Evolutionary conservation across 1,139 yeast species (phyloP).

Genomic region (Scheffersomyces quercinus): DNA sequence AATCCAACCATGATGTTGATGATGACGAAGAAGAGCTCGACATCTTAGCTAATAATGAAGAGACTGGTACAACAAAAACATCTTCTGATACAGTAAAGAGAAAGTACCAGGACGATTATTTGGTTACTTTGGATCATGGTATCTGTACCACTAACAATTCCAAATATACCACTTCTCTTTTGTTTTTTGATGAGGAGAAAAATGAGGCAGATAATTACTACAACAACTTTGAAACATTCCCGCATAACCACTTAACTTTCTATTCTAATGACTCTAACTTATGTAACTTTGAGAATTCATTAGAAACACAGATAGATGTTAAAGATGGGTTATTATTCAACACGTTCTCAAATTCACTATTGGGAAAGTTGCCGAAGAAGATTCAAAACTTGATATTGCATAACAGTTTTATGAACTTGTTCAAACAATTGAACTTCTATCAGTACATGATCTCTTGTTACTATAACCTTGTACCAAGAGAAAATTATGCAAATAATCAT

Average conservation of each 20-base stretch:
- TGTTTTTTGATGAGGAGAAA: slow-evolving; percentile 9
- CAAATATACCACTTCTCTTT: slow-evolving; percentile 16
- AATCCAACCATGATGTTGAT: slow-evolving; percentile 21
- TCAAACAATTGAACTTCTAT: slow-evolving; percentile 36
- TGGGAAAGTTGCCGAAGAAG: slow-evolving; percentile 35
- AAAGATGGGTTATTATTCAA: slow-evolving; percentile 24
- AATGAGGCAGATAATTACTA: slow-evolving; percentile 3
- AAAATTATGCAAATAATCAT: slow-evolving; percentile 35
- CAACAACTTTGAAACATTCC: slow-evolving; percentile 32
- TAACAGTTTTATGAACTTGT: slow-evolving; percentile 32
- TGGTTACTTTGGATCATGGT: slow-evolving; percentile 35
- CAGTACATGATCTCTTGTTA: slow-evolving; percentile 47
- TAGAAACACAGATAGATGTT: slow-evolving; percentile 31
- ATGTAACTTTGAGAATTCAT: slow-evolving; percentile 32
- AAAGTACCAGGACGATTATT: slow-evolving; percentile 36
- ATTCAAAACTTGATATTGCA: slow-evolving; percentile 38
- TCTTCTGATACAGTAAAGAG: slow-evolving; percentile 2
- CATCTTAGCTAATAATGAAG: not conserved
- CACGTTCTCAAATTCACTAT: slow-evolving; percentile 20
- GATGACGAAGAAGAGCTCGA: slow-evolving; percentile 6
- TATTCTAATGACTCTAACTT: slow-evolving; percentile 43
- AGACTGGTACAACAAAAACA: not conserved
- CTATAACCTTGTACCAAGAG: slow-evolving; percentile 34
- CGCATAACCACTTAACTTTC: slow-evolving; percentile 36
- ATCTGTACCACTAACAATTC: slow-evolving; percentile 35